A percentile compares a stretch with the other conserved stretches of the same genome.
phyloP scores from a whole-genome alignment of 2,329 filamentous ascomycete species.

The Exophiala xenobiotica region DNA sequence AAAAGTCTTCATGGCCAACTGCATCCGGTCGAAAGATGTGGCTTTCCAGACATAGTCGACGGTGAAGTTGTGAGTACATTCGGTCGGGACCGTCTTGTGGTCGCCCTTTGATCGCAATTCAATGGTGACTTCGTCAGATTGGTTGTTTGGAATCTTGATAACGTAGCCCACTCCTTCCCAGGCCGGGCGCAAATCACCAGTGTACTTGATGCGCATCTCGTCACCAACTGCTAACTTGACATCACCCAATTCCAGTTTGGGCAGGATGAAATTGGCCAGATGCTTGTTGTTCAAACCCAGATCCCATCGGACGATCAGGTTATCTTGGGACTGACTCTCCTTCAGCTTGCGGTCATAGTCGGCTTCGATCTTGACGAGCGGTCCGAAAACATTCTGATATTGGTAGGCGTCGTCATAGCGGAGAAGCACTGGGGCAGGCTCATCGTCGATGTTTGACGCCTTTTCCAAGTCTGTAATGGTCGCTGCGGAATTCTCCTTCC shows the following conservation, averaged over 20 bases:
- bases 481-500: conserved; percentile 90
- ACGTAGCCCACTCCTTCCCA: conserved; percentile 99
- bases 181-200: conserved; percentile 82
- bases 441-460: conserved; percentile 86
- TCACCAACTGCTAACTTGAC: conserved; percentile 97
- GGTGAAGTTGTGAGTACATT: conserved; percentile 96
- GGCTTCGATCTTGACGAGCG: conserved; percentile 96
- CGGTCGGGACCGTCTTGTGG: conserved; percentile 92
- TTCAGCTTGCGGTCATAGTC: conserved; percentile 99
- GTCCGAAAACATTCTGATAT: conserved; percentile 98
- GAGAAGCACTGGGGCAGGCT: conserved; percentile 85
- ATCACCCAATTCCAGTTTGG: conserved; percentile 95
- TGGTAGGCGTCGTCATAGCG: conserved; percentile 97
- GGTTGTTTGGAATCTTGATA: conserved; percentile 98
- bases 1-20: conserved; percentile 98
- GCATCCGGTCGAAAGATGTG: conserved; percentile 98
- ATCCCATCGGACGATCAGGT: conserved; percentile 91
- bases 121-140: conserved; percentile 94
- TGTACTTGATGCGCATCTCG: conserved; percentile 97
- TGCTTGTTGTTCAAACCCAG: conserved; percentile 97
- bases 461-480: conserved; percentile 92
- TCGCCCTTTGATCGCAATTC: conserved; percentile 92
- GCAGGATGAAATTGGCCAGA: conserved; percentile 88
- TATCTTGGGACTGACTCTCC: conserved; percentile 95
- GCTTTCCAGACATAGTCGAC: conserved; percentile 99